These are phyloP conservation scores for Caloboletus inedulis DNA, from an alignment of 1,284 basidiomycete species.

Conservation along the genomic window DNA sequence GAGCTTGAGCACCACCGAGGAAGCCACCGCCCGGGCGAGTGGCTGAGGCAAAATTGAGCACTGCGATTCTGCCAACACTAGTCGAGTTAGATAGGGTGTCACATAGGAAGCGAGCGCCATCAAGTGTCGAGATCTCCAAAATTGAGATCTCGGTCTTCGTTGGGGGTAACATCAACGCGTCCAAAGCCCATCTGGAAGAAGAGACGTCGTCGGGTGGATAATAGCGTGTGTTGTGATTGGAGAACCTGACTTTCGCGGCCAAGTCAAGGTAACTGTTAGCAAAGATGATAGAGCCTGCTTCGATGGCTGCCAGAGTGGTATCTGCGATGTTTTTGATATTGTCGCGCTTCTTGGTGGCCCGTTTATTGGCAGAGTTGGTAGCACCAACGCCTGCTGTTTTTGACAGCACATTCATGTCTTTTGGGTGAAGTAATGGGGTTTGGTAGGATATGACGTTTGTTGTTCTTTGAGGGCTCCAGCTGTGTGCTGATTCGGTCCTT, in stretches of 20 bases:
- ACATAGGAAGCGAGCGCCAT: constrained; percentile 40
- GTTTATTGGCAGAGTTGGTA: not conserved
- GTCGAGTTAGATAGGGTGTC: constrained; percentile 20
- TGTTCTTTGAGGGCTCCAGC: not conserved
- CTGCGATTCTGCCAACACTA: constrained; percentile 42
- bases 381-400: not conserved
- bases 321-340: constrained; percentile 33
- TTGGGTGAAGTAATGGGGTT: too few species aligned
- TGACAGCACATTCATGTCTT: constrained; percentile 1
- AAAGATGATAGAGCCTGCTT: constrained; percentile 27
- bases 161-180: constrained; percentile 9
- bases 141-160: constrained; percentile 38
- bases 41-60: constrained; percentile 70
- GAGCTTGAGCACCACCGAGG: constrained; percentile 59
- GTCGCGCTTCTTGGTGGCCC: constrained; percentile 11
- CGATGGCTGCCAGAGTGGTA: constrained; percentile 30
- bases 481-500: not conserved
- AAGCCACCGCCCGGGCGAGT: constrained; percentile 70
- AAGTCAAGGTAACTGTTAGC: constrained; percentile 31
- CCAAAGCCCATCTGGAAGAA: constrained; percentile 38
- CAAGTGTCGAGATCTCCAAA: constrained; percentile 53
- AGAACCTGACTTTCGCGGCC: constrained; percentile 29
- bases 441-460: not conserved
- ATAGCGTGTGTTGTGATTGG: constrained; percentile 40
- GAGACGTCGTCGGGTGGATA: constrained; percentile 39